phyloP scores from a whole-genome alignment of 2,329 filamentous ascomycete species.

The Trichophyton mentagrophytes region DNA sequence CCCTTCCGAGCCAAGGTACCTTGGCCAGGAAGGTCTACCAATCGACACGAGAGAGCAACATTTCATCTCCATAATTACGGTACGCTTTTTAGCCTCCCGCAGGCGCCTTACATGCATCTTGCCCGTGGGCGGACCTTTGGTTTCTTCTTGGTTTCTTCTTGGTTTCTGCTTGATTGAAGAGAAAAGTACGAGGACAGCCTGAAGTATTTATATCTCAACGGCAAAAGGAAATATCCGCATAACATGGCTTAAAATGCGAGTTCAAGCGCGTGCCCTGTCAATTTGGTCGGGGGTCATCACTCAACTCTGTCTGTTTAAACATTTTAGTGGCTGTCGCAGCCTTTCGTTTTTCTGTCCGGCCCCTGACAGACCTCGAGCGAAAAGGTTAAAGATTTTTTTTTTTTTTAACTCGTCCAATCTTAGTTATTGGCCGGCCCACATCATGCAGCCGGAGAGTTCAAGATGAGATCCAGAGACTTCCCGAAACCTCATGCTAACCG shows the following conservation, averaged over 20 bases:
- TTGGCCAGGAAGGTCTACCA: not conserved
- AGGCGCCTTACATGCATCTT: not conserved
- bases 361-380: not conserved
- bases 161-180: not conserved
- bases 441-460: not conserved
- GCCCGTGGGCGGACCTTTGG: not conserved
- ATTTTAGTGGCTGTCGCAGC: not conserved
- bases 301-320: not conserved
- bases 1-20: not conserved
- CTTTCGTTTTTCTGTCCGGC: not conserved
- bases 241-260: not conserved
- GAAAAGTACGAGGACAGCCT: not conserved
- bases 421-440: not conserved
- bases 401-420: not conserved
- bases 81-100: not conserved
- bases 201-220: not conserved
- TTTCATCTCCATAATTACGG: not conserved
- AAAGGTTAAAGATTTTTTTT: not conserved
- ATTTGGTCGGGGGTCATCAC: not conserved
- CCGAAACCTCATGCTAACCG: constrained; percentile 2
- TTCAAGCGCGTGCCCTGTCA: not conserved
- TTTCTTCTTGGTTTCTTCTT: not conserved
- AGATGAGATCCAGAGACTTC: not conserved
- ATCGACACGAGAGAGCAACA: not conserved
- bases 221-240: not conserved